Evolutionary conservation across 2,329 filamentous ascomycete genomes (phyloP), one percentile per base, ranked within the genome.

Genomic region (Aspergillus oerlinghausenensis): DNA sequence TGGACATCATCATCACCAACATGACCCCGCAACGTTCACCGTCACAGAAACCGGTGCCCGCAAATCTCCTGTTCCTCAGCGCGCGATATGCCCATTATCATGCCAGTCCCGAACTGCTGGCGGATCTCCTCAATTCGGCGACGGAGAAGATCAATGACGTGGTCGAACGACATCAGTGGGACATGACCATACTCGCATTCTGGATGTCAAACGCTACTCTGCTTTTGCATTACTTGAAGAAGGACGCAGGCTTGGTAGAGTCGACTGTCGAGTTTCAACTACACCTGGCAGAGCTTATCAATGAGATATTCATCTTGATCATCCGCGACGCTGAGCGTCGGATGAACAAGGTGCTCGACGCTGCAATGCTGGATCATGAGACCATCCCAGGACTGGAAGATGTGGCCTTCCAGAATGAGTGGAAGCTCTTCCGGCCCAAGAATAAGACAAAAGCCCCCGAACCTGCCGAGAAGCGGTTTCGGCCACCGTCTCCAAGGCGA

Each of bases 171-270:
- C 87, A 93, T 69, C 94, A 99, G 70, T 97, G 94, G 94, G 94
- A 99, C 70, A 99, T 99, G 94, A 99, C 94, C 0, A 96, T 99
- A 63, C 80, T 99, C 40, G 94, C 94, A 2, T 99, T 99, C 70
- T 99, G 94, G 94, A 92, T 97, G 68, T 97, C 94, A 1, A 99
- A 99, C 72, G 92, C 91, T 8, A 99, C 94, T 0, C 78, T 99
- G 42, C 78, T 99, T n/a, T 79, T 97, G 53, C 93, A 99, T 73
- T 99, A 99, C 70, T 80, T 99, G 54, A 97, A 96, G 72, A 99
- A 99, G 75, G 94, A 99, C 66, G 78, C 83, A 5, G 92, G 91
- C 0, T 77, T 97, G 19, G 83, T 92, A 6, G 84, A 88, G 67
- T 87, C 89, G 8, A 97, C 93, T 0, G 84, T 87, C 0, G 88